Evolutionary conservation across 176 grass and related monocot species (phyloP).

Genomic region (maize (Zea mays)): Zm-B73-REFERENCE-NAM-5.0 NC_050100.1:10419501-10420000

Average conservation of each 20-base stretch:
- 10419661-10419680: slow-evolving; percentile 1
- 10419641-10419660: slow-evolving; percentile 10
- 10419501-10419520: slow-evolving; percentile 90
- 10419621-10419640: background rate
- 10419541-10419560: slow-evolving; percentile 75
- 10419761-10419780: background rate
- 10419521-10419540: slow-evolving; percentile 95
- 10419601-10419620: slow-evolving; percentile 32
- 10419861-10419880: background rate
- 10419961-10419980: background rate
- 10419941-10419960: background rate
- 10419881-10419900: background rate
- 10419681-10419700: slow-evolving; percentile 88
- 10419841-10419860: background rate
- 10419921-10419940: background rate
- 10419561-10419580: slow-evolving; percentile 93
- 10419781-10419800: background rate
- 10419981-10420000: background rate
- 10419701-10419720: slow-evolving; percentile 93
- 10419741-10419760: slow-evolving; percentile 90
- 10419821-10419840: background rate
- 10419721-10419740: slow-evolving; percentile 99
- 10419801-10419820: background rate
- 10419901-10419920: slow-evolving; percentile 8
- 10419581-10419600: slow-evolving; percentile 89